Evolutionary conservation across 345 rosid species (phyloP).

Genomic region (Psidium guajava): DNA sequence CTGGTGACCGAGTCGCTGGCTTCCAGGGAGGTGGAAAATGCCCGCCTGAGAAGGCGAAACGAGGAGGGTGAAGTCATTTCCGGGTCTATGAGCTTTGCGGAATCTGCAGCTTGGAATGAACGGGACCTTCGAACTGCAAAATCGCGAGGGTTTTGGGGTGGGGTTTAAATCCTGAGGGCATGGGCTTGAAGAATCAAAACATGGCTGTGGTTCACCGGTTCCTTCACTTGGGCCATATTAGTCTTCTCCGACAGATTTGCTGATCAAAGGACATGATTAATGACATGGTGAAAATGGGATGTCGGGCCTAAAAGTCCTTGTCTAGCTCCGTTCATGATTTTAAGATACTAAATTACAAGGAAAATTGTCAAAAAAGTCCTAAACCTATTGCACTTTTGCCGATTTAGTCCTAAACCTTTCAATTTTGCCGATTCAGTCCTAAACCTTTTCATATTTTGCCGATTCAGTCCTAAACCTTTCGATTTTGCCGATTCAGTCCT

Average conservation of each 20-base stretch:
- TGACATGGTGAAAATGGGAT: not conserved
- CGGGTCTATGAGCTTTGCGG: not conserved
- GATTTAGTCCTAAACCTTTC: too few relatives aligned
- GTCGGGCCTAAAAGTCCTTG: not conserved
- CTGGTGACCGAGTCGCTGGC: not conserved
- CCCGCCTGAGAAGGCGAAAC: constrained; percentile 20
- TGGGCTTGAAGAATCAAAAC: not conserved
- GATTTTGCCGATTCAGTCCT: too few relatives aligned
- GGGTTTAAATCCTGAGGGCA: not conserved
- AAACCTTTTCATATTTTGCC: too few relatives aligned
- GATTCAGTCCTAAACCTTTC: too few relatives aligned
- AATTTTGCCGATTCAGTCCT: too few relatives aligned
- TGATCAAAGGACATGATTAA: not conserved
- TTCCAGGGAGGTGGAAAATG: constrained; percentile 11
- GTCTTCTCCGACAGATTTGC: not conserved
- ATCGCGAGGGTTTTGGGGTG: not conserved
- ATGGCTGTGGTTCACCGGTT: not conserved
- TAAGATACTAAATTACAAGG: not conserved
- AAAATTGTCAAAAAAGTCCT: too few relatives aligned
- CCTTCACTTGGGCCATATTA: not conserved
- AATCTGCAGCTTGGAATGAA: not conserved
- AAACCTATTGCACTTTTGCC: too few relatives aligned
- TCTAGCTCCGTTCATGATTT: not conserved
- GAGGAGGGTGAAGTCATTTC: constrained; percentile 16
- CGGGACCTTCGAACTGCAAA: not conserved